Evolutionary conservation across 257 asterid species (phyloP).

Genomic region (Jasminum sambac): DNA sequence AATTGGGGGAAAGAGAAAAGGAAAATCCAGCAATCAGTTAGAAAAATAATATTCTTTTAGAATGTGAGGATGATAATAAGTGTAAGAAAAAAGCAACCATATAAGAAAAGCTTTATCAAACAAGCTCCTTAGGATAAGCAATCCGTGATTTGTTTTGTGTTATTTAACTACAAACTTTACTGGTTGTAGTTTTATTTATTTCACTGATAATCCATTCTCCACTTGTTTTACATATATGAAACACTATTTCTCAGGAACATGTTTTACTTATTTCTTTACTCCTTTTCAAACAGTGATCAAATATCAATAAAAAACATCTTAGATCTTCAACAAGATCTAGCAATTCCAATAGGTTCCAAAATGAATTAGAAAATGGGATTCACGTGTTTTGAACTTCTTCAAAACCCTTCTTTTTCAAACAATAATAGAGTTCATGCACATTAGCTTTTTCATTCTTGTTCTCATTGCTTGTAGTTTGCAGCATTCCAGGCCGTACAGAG

Average conservation of each 20-base stretch:
- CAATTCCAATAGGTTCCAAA: too few relatives aligned
- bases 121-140: not conserved
- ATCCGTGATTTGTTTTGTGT: not conserved
- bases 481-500: conserved; percentile 83
- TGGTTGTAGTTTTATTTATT: not conserved
- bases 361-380: not conserved
- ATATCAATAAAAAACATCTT: not conserved
- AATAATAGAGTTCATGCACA: not conserved
- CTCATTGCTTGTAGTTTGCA: conserved; percentile 28
- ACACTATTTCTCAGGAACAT: not conserved
- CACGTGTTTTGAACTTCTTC: too few relatives aligned
- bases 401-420: too few relatives aligned
- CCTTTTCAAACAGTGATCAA: not conserved
- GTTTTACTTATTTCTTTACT: not conserved
- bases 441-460: not conserved
- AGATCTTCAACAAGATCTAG: not conserved
- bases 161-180: not conserved
- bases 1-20: too few relatives aligned
- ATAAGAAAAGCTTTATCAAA: too few relatives aligned
- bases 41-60: not conserved
- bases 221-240: not conserved
- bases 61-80: too few relatives aligned
- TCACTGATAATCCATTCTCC: not conserved
- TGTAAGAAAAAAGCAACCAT: not conserved
- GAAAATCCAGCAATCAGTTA: not conserved